These are phyloP conservation scores for Ustilago xerochloae DNA, from an alignment of 1,284 basidiomycete species.

Conservation along the genomic window DNA sequence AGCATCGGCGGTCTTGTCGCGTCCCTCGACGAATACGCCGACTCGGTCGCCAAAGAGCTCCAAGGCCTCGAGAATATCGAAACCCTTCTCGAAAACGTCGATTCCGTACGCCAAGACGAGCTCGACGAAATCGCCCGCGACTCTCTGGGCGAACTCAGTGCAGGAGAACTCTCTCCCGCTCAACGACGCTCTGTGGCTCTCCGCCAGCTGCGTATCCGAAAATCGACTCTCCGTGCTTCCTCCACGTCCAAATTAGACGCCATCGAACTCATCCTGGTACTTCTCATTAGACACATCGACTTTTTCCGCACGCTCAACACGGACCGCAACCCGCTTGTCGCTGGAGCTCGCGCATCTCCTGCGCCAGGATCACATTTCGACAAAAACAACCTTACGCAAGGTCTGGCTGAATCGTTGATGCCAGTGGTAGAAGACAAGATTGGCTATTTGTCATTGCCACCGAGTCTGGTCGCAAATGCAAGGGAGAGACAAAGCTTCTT, in stretches of 20 bases:
- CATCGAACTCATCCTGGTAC: constrained; percentile 82
- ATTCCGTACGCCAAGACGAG: constrained; percentile 78
- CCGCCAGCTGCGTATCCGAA: constrained; percentile 74
- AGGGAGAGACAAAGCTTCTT: constrained; percentile 53
- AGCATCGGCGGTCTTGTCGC: constrained; percentile 81
- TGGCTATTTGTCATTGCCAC: constrained; percentile 46
- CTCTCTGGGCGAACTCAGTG: constrained; percentile 29
- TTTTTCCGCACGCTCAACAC: constrained; percentile 69
- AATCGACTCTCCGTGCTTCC: constrained; percentile 70
- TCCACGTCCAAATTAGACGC: constrained; percentile 75
- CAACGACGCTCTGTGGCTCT: constrained; percentile 71
- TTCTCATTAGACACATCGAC: constrained; percentile 85
- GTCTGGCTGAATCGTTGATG: constrained; percentile 35
- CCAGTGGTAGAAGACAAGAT: constrained; percentile 57
- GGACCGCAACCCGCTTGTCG: constrained; percentile 5
- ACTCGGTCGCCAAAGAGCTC: constrained; percentile 75
- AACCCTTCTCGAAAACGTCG: constrained; percentile 78
- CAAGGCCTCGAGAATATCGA: constrained; percentile 77
- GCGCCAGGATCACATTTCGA: constrained; percentile 22
- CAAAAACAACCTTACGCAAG: constrained; percentile 31
- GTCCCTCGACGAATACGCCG: constrained; percentile 74
- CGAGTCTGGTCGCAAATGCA: constrained; percentile 44
- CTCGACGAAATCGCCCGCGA: constrained; percentile 72
- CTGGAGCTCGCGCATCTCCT: constrained; percentile 3
- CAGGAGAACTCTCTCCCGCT: constrained; percentile 33